These are phyloP conservation scores for Monascus ruber DNA, from an alignment of 2,329 filamentous ascomycete genomes.

Conservation along the genomic window DNA sequence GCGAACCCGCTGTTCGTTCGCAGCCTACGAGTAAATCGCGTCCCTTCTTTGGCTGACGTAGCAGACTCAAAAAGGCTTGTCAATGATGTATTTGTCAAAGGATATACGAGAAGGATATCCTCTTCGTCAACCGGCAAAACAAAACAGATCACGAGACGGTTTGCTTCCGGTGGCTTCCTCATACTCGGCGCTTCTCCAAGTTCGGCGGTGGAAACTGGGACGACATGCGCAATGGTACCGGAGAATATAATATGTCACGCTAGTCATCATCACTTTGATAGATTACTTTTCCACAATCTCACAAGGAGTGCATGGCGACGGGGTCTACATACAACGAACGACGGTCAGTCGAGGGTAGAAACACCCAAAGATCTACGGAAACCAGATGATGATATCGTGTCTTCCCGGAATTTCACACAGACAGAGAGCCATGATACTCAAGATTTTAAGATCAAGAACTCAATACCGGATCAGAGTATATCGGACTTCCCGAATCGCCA, in stretches of 20 bases:
- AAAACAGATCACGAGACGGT: slow-evolving; percentile 38
- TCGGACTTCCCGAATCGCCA: slow-evolving; percentile 20
- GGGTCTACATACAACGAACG: slow-evolving; percentile 19
- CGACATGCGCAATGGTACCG: slow-evolving; percentile 19
- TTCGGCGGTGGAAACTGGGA: slow-evolving; percentile 21
- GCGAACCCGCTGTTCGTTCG: slow-evolving; percentile 22
- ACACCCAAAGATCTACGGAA: slow-evolving; percentile 7
- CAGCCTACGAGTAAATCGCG: slow-evolving; percentile 15
- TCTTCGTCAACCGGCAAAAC: slow-evolving; percentile 14
- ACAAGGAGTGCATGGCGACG: slow-evolving; percentile 17
- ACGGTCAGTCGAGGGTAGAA: slow-evolving; percentile 7
- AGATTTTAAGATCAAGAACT: slow-evolving; percentile 15
- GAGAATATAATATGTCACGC: slow-evolving; percentile 20
- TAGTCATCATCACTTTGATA: slow-evolving; percentile 9
- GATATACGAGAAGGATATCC: slow-evolving; percentile 8
- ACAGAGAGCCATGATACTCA: slow-evolving; percentile 2
- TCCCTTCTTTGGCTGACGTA: slow-evolving; percentile 8
- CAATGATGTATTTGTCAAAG: slow-evolving; percentile 7
- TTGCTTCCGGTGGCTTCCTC: slow-evolving; percentile 45
- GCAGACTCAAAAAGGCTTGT: slow-evolving; percentile 6
- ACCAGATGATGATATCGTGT: slow-evolving; percentile 6
- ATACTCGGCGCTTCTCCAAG: slow-evolving; percentile 35
- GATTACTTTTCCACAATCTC: slow-evolving; percentile 6
- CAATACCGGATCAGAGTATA: slow-evolving; percentile 8
- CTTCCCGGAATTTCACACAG: slow-evolving; percentile 1